These are phyloP conservation scores for Phytophthora litchii DNA, from an alignment of 352 stramenopile genomes.

Conservation along the genomic window DNA sequence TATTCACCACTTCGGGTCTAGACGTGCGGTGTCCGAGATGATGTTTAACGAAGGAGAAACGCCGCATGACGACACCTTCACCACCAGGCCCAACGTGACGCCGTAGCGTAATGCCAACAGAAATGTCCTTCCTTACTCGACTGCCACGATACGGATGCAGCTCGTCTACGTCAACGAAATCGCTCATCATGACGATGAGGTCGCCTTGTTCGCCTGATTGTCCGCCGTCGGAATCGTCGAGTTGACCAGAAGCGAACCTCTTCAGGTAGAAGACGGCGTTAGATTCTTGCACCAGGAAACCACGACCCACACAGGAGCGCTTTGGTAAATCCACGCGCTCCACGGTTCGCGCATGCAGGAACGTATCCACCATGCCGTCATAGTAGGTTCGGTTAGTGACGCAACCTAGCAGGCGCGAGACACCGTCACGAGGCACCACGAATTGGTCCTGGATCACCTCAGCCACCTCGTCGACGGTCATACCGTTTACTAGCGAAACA, in stretches of 20 bases:
- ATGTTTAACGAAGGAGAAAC: constrained; percentile 74
- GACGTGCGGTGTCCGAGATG: constrained; percentile 50
- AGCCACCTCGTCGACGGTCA: constrained; percentile 50
- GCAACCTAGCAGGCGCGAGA: constrained; percentile 58
- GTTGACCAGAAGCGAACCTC: constrained; percentile 23
- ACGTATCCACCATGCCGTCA: constrained; percentile 55
- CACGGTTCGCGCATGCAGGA: constrained; percentile 64
- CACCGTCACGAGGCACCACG: constrained; percentile 53
- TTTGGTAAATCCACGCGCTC: constrained; percentile 63
- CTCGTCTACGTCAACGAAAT: constrained; percentile 69
- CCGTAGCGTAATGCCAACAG: constrained; percentile 55
- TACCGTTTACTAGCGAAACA: constrained; percentile 51
- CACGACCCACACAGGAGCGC: constrained; percentile 32
- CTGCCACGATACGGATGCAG: constrained; percentile 57
- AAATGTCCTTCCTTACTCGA: constrained; percentile 65
- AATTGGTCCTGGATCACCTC: constrained; percentile 66
- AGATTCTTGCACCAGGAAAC: constrained; percentile 69
- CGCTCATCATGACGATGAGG: constrained; percentile 51
- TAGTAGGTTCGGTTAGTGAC: constrained; percentile 73
- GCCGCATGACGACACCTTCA: constrained; percentile 62
- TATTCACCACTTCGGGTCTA: constrained; percentile 57
- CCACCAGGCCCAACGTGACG: constrained; percentile 45
- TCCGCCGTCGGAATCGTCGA: constrained; percentile 14
- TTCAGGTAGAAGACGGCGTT: constrained; percentile 69
- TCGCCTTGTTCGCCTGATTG: constrained; percentile 30